Evolutionary conservation across 306 rosid species (phyloP).

Genomic region (Neltuma alba): DNA sequence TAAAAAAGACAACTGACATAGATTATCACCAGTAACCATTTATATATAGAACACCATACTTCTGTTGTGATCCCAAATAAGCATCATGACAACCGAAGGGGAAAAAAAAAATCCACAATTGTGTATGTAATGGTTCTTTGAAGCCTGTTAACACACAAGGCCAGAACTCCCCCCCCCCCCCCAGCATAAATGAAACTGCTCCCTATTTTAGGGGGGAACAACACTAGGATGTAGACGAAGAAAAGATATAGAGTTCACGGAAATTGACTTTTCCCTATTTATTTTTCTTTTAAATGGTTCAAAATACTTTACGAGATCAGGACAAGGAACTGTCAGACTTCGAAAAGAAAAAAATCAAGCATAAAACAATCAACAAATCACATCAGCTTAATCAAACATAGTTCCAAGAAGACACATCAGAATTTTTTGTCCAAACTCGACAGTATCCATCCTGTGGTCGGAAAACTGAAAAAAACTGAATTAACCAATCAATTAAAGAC

Average conservation of each 20-base stretch:
- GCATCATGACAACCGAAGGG: conserved; percentile 11
- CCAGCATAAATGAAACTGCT: conserved; percentile 18
- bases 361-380: conserved; percentile 57
- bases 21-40: conserved; percentile 21
- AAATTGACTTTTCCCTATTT: conserved; percentile 33
- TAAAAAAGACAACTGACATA: conserved; percentile 43
- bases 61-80: conserved; percentile 17
- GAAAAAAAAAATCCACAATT: background rate
- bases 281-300: conserved; percentile 29
- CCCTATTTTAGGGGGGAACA: background rate
- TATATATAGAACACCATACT: conserved; percentile 1
- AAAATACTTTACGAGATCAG: conserved; percentile 40
- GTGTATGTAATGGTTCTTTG: conserved; percentile 4
- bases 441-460: conserved; percentile 39
- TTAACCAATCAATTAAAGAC: conserved; percentile 43
- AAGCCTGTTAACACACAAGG: conserved; percentile 5
- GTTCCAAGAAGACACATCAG: conserved; percentile 42
- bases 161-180: too few relatives aligned
- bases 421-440: conserved; percentile 39
- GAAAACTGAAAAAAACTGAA: conserved; percentile 46
- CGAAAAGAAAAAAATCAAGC: conserved; percentile 43
- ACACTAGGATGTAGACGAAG: conserved; percentile 30
- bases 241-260: conserved; percentile 35
- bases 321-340: conserved; percentile 48
- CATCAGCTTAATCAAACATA: conserved; percentile 64